Percentiles rank a stretch among this genome's conserved stretches.
phyloP scores from a whole-genome alignment of 106 monocot species.

The Xerophyta viscosa region DNA sequence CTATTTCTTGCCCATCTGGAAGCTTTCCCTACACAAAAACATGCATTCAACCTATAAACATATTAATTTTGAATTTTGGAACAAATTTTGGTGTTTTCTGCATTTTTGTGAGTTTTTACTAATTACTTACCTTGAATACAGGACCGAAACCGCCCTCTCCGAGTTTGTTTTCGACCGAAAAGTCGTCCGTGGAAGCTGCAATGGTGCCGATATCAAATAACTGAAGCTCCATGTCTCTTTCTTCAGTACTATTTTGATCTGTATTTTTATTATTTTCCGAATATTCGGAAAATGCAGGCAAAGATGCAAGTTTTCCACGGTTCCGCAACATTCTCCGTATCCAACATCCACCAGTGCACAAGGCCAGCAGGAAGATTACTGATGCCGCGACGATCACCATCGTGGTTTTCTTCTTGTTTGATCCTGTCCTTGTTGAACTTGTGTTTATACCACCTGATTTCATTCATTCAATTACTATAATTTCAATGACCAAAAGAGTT shows the following conservation, averaged over 20 bases:
- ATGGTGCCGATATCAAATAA: not conserved
- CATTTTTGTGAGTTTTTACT: too few relatives aligned
- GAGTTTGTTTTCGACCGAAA: conserved; percentile 2
- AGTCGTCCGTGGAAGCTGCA: not conserved
- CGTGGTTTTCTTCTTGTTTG: too few relatives aligned
- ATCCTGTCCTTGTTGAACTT: too few relatives aligned
- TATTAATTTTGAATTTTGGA: not conserved
- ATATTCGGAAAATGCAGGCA: not conserved
- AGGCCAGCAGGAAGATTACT: too few relatives aligned
- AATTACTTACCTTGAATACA: conserved; percentile 9
- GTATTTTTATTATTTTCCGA: not conserved
- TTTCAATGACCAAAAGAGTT: too few relatives aligned
- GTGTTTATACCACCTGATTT: too few relatives aligned
- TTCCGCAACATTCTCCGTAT: too few relatives aligned
- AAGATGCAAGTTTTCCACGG: too few relatives aligned
- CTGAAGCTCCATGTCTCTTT: not conserved
- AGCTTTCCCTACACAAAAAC: conserved; percentile 7
- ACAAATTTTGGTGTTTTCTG: not conserved
- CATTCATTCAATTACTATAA: too few relatives aligned
- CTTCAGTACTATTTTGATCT: not conserved
- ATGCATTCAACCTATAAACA: not conserved
- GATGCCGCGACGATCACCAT: too few relatives aligned
- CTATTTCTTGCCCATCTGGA: conserved; percentile 14
- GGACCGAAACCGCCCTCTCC: conserved; percentile 7
- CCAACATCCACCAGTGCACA: too few relatives aligned